These are phyloP conservation scores for Penicillium sp. DNA, from an alignment of 2,329 filamentous ascomycete species.

Conservation along the genomic window DNA sequence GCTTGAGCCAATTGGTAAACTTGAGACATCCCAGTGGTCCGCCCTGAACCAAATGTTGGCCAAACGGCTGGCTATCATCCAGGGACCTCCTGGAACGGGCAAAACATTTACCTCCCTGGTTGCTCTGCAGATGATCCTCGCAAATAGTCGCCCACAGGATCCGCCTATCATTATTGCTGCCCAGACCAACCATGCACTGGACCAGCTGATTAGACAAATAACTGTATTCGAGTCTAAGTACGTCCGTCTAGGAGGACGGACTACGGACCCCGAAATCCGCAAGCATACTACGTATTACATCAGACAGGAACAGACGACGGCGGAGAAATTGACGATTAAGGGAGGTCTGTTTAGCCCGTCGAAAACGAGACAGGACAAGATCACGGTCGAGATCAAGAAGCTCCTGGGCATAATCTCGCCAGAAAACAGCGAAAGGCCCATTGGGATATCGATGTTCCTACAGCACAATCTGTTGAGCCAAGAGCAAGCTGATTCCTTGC, in stretches of 20 bases:
- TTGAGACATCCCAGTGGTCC: slow-evolving; percentile 68
- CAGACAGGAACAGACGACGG: slow-evolving; percentile 37
- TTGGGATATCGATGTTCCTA: slow-evolving; percentile 55
- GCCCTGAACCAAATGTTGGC: slow-evolving; percentile 69
- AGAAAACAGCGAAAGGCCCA: slow-evolving; percentile 39
- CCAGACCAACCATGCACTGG: slow-evolving; percentile 86
- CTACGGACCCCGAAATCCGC: slow-evolving; percentile 62
- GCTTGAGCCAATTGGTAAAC: slow-evolving; percentile 34
- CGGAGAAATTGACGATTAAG: slow-evolving; percentile 33
- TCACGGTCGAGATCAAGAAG: slow-evolving; percentile 42
- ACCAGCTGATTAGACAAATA: slow-evolving; percentile 70
- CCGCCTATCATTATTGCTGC: slow-evolving; percentile 74
- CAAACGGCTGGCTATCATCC: slow-evolving; percentile 68
- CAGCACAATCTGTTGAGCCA: slow-evolving; percentile 57
- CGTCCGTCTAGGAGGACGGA: slow-evolving; percentile 65
- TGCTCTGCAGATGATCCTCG: slow-evolving; percentile 63
- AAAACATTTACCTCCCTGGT: slow-evolving; percentile 80
- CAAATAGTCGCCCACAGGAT: slow-evolving; percentile 54
- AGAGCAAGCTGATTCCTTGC: slow-evolving; percentile 61
- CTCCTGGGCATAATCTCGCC: slow-evolving; percentile 44
- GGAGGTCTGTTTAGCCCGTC: slow-evolving; percentile 44
- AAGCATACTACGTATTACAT: slow-evolving; percentile 64
- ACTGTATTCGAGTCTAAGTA: slow-evolving; percentile 60
- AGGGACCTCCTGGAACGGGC: slow-evolving; percentile 75
- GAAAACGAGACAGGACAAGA: slow-evolving; percentile 40